Conservation (phyloP, 805 yeast genomes). For the Ascoidea rubescens region DNA sequence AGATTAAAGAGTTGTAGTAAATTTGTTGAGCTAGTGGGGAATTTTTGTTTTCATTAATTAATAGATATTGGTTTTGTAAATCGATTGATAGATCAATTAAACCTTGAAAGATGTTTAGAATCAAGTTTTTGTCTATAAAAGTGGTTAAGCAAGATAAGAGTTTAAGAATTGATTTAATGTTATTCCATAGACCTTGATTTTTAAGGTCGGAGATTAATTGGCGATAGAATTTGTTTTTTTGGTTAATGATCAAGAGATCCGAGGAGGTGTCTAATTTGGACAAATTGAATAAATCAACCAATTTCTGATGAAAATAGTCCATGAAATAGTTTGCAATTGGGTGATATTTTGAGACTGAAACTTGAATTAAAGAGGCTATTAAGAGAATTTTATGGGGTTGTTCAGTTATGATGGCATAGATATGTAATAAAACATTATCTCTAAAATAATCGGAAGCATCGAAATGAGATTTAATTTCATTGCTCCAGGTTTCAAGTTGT, state of each 20-base stretch:
- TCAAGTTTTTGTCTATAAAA: slow-evolving; percentile 34
- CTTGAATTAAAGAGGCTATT: slow-evolving; percentile 52
- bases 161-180: slow-evolving; percentile 56
- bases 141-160: slow-evolving; percentile 56
- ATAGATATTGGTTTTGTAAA: slow-evolving; percentile 25
- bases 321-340: slow-evolving; percentile 56
- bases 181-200: slow-evolving; percentile 44
- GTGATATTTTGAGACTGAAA: slow-evolving; percentile 49
- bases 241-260: slow-evolving; percentile 7
- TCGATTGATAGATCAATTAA: slow-evolving; percentile 42
- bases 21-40: slow-evolving; percentile 55
- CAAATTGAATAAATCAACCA: slow-evolving; percentile 38
- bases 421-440: slow-evolving; percentile 41
- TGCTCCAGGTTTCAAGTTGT: slow-evolving; percentile 51
- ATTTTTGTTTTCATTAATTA: slow-evolving; percentile 8
- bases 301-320: slow-evolving; percentile 51
- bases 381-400: slow-evolving; percentile 83
- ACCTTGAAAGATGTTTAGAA: slow-evolving; percentile 19
- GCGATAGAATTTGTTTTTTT: neutral
- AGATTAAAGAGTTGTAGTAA: slow-evolving; percentile 43
- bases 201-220: slow-evolving; percentile 8
- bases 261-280: slow-evolving; percentile 10
- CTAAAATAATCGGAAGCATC: slow-evolving; percentile 49
- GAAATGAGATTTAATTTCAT: slow-evolving; percentile 51
- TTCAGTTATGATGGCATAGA: slow-evolving; percentile 61